Evolutionary conservation across 129 eudicot species (phyloP), one percentile per base, ranked within the genome.

Genomic region (Chrysanthemum seticuspe): DNA sequence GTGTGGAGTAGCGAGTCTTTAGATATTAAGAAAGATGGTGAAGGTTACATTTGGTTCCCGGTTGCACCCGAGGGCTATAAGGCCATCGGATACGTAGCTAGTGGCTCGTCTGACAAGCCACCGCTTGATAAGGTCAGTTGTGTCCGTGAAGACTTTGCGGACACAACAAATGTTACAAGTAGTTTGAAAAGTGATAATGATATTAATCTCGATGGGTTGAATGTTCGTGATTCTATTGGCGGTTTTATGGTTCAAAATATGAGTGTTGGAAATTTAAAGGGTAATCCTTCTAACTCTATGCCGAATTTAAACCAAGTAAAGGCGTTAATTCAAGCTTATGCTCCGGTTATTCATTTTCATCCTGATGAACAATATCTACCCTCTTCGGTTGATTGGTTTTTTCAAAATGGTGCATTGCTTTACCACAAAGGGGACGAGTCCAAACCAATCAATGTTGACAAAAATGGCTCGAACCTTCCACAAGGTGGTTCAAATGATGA

Each of bases 321-420:
- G 12, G 72, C 83, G 6, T 57, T 84, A 29, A 68, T 84, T 16
- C 68, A 81, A 69, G 71, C 88, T 13, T 84, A 84, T 52, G 31
- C 85, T 52, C 88, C 88, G 31, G 75, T 75, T 29, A 66, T 84
- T 15, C 82, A 83, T 62, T 56, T 74, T 65, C 91, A 86, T 71
- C 84, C 91, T 0, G 69, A 81, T 57, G 88, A 86, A 61, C 71
- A 74, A 2, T 86, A 25, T 62, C 76, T 80, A 0, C 91, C 91
- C 10, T 81, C 91, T 23, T 75, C 84, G 4, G 86, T 83, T 5
- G 70, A 80, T 47, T 86, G 91, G 91, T 81, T 78, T 77, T 83
- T 86, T 44, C 40, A 71, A 71, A 86, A 86, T 49, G 88, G 91
- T 2, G 88, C 86, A 13, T 68, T 83, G 19, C 11, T 86, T 8